Evolutionary conservation across 192 early-diverging fungal genomes (phyloP).

Genomic region (Gorgonomyces haynaldii): DNA sequence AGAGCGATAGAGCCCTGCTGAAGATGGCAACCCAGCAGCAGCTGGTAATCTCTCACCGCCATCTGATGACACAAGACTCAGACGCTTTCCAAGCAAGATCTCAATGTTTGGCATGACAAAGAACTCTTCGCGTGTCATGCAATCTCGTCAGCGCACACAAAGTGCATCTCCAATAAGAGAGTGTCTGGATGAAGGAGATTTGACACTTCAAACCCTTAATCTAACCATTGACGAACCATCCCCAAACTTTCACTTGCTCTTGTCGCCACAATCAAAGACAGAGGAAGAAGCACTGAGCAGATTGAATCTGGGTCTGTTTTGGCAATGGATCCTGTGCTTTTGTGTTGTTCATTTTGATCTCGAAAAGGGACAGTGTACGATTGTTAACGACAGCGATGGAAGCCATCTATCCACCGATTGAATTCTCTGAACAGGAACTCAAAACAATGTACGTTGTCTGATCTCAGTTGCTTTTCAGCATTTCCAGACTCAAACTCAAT

Average conservation of each 20-base stretch:
- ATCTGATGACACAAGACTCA: too few species aligned
- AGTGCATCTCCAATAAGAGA: too few species aligned
- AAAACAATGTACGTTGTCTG: conserved; percentile 30
- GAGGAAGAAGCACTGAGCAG: conserved; percentile 5
- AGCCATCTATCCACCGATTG: conserved; percentile 30
- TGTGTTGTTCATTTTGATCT: conserved; percentile 44
- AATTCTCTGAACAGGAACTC: conserved; percentile 29
- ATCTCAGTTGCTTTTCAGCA: conserved; percentile 35
- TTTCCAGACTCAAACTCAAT: conserved; percentile 46
- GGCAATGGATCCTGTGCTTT: conserved; percentile 35
- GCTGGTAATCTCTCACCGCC: conserved; percentile 3
- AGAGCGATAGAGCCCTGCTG: conserved; percentile 7
- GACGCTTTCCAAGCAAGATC: too few species aligned
- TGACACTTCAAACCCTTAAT: too few species aligned
- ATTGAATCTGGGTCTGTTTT: conserved; percentile 21
- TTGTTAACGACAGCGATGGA: conserved; percentile 26
- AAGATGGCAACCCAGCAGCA: conserved; percentile 4
- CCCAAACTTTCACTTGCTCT: neutral
- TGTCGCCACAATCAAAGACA: conserved; percentile 2
- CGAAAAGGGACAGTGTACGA: conserved; percentile 34
- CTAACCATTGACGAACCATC: too few species aligned
- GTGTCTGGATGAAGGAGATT: too few species aligned
- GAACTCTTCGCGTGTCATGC: too few species aligned
- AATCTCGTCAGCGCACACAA: too few species aligned
- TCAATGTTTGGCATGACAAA: too few species aligned